Base-by-base conservation (phyloP, 345 rosid genomes). In the Combretum micranthum region DNA sequence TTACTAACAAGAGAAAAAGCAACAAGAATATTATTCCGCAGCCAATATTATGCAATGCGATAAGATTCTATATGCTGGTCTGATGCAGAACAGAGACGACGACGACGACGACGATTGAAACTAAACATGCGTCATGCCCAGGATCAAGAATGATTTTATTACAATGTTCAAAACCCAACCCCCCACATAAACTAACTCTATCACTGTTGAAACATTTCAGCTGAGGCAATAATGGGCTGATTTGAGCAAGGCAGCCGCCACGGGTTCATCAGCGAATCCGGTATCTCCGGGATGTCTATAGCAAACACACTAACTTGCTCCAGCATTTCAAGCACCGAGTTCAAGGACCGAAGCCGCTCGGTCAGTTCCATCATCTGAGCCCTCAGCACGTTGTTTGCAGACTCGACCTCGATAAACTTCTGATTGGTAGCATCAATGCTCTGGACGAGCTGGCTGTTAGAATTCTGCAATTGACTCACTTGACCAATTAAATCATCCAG, bases 201-300 rank as follows among this genome's bases (percentile, higher is more conserved):
- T 73, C 75, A 69, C 57, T 15, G 72, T 47, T 75, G 68, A 25
- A 77, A 62, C 76, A 72, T 63, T 64, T 85, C 82, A 25, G 78
- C 80, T 44, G 85, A 75, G 1, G 86, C 77, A 64, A 50, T 64
- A 3, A 39, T 55, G 14, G 90, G 87, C 64, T 73, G 87, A 55
- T 44, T 50, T 0, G 83, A 72, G 20, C 76, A 79, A 22, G 89
- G 82, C 23, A 76, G 71, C 68, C 75, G 87, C 95, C 87, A 84
- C 0, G 93, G 90, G 15, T 76, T 67, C 71, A 72, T 64, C 53
- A 81, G 56, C 21, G 80, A 60, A 42, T 78, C 87, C 0, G 90
- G 87, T 22, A 92, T 76, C 74, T 92, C 91, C 0, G 90, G 95
- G 21, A 83, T 84, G 42, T 84, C 95, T 67, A 92, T 50, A 0